A percentile compares a stretch with the other conserved stretches of the same genome.
Evolutionary conservation across 2,329 filamentous ascomycete genomes (phyloP).

Genomic region (Colletotrichum abscissum): DNA sequence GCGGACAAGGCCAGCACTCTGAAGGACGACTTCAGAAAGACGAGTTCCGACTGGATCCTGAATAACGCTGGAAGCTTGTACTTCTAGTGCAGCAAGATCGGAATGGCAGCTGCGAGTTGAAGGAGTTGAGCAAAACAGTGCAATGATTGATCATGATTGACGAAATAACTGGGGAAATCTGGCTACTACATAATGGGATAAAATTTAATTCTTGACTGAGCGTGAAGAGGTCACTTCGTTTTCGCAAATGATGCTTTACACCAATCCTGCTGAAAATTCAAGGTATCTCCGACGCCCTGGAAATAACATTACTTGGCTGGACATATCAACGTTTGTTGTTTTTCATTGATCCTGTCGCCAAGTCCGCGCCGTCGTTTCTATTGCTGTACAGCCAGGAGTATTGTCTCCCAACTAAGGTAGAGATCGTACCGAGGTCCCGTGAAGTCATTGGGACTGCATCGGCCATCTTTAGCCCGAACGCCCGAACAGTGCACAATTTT

Average conservation of each 20-base stretch:
- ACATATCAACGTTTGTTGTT: too few relatives aligned
- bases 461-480: neutral
- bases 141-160: conserved; percentile 2
- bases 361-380: too few relatives aligned
- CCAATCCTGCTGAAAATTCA: too few relatives aligned
- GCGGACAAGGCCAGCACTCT: conserved; percentile 45
- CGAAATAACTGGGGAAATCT: neutral
- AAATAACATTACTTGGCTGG: too few relatives aligned
- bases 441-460: too few relatives aligned
- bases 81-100: neutral
- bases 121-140: neutral
- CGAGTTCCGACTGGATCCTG: conserved; percentile 40
- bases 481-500: neutral
- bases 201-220: neutral
- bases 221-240: too few relatives aligned
- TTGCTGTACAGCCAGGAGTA: too few relatives aligned
- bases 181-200: neutral
- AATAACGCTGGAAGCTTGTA: conserved; percentile 30
- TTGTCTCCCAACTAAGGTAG: too few relatives aligned
- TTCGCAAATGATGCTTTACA: too few relatives aligned
- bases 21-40: conserved; percentile 52
- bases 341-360: too few relatives aligned
- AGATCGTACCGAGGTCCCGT: neutral
- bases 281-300: too few relatives aligned
- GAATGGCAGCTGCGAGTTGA: neutral